Evolutionary conservation across 2,329 filamentous ascomycete species (phyloP).

Genomic region (Aspergillus quadricinctus): DNA sequence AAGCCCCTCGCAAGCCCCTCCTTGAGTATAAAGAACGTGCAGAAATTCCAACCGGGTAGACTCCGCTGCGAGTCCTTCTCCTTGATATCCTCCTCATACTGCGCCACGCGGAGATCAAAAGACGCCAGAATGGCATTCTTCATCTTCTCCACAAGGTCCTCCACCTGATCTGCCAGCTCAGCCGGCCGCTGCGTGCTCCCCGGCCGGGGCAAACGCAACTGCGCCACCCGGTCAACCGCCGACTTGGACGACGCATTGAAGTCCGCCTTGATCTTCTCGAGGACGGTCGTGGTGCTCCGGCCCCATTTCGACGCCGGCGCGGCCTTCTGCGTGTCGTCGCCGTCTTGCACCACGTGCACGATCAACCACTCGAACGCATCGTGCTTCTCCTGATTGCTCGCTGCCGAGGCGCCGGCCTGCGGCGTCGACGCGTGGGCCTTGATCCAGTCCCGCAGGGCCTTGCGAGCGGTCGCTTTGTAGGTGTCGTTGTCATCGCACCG

Average conservation of each 20-base stretch:
- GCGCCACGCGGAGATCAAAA: conserved; percentile 83
- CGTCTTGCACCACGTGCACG: conserved; percentile 86
- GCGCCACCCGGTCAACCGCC: conserved; percentile 71
- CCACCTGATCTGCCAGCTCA: conserved; percentile 78
- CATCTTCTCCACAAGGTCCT: conserved; percentile 77
- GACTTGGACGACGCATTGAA: conserved; percentile 78
- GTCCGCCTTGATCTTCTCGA: conserved; percentile 86
- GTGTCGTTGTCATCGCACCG: conserved; percentile 93
- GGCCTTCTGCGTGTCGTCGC: conserved; percentile 61
- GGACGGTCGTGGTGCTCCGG: conserved; percentile 70
- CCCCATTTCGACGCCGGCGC: conserved; percentile 69
- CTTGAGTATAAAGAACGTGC: conserved; percentile 97
- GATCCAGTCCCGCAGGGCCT: conserved; percentile 85
- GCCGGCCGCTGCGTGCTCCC: conserved; percentile 60
- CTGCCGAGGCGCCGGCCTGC: conserved; percentile 37
- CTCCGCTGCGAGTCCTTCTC: conserved; percentile 85
- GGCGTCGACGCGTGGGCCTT: conserved; percentile 66
- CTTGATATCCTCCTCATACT: conserved; percentile 96
- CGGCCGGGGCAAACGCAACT: conserved; percentile 67
- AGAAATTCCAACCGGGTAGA: conserved; percentile 97
- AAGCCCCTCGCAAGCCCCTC: conserved; percentile 91
- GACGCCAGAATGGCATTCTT: conserved; percentile 82
- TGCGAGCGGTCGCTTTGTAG: conserved; percentile 76
- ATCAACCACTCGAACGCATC: conserved; percentile 97
- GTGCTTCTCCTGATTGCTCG: conserved; percentile 77